Conservation (phyloP, 2,329 filamentous ascomycete genomes). For the Bipolaris sorokiniana region DNA sequence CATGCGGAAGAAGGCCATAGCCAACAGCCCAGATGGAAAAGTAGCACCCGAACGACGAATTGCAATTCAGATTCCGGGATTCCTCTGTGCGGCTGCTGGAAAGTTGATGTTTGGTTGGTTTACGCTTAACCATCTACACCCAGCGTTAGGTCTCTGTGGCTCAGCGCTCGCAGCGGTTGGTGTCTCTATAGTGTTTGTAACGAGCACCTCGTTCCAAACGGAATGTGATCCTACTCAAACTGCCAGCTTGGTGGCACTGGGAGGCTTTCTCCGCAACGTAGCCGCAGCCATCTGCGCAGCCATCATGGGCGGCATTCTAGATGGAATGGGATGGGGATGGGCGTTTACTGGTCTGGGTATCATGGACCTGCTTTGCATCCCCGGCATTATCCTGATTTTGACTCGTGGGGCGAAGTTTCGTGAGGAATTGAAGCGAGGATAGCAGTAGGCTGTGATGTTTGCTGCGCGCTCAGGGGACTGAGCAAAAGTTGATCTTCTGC, state of each 20-base stretch:
- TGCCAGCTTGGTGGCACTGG: conserved; percentile 52
- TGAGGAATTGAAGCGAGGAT: conserved; percentile 25
- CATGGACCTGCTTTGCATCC: conserved; percentile 40
- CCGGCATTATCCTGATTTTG: conserved; percentile 30
- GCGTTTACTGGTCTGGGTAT: conserved; percentile 50
- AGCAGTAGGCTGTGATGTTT: conserved; percentile 9
- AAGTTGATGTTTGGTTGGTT: conserved; percentile 54
- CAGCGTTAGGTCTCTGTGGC: conserved; percentile 24
- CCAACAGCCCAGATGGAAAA: conserved; percentile 30
- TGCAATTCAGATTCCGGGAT: conserved; percentile 50
- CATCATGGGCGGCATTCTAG: conserved; percentile 44
- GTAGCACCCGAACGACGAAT: conserved; percentile 51
- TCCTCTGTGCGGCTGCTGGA: conserved; percentile 48
- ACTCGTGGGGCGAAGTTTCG: conserved; percentile 30
- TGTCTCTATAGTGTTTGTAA: conserved; percentile 50
- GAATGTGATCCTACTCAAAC: conserved; percentile 50
- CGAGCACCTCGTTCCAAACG: conserved; percentile 52
- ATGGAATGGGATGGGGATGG: conserved; percentile 49
- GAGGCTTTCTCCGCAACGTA: conserved; percentile 51
- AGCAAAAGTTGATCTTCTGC: conserved; percentile 9
- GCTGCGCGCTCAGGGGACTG: background rate
- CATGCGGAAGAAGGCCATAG: conserved; percentile 36
- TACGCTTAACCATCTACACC: conserved; percentile 32
- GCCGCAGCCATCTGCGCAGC: conserved; percentile 50
- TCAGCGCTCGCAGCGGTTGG: conserved; percentile 49